These are phyloP conservation scores for Tetrapisispora taiwanensis DNA, from an alignment of 805 yeast genomes.

Conservation along the genomic window DNA sequence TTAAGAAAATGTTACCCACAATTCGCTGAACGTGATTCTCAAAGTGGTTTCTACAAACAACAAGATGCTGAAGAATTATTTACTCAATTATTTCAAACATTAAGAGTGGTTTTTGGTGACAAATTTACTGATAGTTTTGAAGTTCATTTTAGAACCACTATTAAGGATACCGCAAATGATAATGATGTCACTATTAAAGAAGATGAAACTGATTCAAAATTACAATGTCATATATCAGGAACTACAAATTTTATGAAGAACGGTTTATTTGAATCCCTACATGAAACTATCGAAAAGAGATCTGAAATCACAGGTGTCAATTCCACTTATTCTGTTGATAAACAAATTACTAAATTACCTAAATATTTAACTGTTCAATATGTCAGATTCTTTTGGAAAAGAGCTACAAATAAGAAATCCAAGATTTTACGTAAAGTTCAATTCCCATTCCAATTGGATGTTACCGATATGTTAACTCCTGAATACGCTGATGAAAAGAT, in stretches of 20 bases:
- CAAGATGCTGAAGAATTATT: conserved; percentile 98
- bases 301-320: conserved; percentile 60
- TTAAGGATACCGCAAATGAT: conserved; percentile 49
- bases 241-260: conserved; percentile 80
- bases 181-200: conserved; percentile 40
- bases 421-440: conserved; percentile 89
- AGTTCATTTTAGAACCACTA: conserved; percentile 51
- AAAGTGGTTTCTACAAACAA: conserved; percentile 69
- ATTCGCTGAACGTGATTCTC: conserved; percentile 66
- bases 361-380: conserved; percentile 82
- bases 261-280: conserved; percentile 66
- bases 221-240: conserved; percentile 81
- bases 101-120: conserved; percentile 39
- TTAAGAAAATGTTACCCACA: conserved; percentile 73
- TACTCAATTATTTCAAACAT: conserved; percentile 57
- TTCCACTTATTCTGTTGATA: conserved; percentile 54
- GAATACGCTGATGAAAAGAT: conserved; percentile 57
- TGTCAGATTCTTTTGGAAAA: conserved; percentile 92
- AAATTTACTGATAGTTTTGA: conserved; percentile 48
- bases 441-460: conserved; percentile 88
- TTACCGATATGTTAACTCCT: conserved; percentile 78
- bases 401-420: conserved; percentile 81
- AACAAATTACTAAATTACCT: conserved; percentile 67
- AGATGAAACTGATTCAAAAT: conserved; percentile 52
- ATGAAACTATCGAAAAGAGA: conserved; percentile 68